Base-by-base conservation (phyloP, 2,329 filamentous ascomycete species). In the Colletotrichum sidae region DNA sequence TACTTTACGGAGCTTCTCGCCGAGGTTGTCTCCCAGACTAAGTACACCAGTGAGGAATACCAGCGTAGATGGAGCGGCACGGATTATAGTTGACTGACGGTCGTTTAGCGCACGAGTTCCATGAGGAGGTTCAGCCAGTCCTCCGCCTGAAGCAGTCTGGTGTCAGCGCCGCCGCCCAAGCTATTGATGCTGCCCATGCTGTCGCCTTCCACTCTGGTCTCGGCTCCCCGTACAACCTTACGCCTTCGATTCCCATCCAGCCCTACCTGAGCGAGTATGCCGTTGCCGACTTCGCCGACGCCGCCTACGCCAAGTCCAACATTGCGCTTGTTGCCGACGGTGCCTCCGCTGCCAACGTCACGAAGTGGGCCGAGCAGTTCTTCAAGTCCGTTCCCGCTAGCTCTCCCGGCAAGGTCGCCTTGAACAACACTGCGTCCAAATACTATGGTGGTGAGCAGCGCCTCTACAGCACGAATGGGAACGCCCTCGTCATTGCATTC, bases 371-470 rank as follows among this genome's bases (percentile, higher is more conserved):
- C 69, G 88, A 90, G 75, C 89, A 97, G 77, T 97, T 97, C 87
- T 98, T 99, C 86, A 88, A 89, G 78, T 84, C 86, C 66, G 84
- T 92, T 54, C 86, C 90, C 64, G 78, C 83, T 71, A 79, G 84
- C 69, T 76, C 86, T 68, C 78, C 80, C 71, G 80, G 82, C 75
- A 81, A 84, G 73, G 79, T 85, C 70, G 73, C 81, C 45, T 81
- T 91, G 69, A 86, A 88, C 76, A 82, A 83, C 68, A 80, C 88
- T 70, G 84, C 91, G 69, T 87, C 89, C 77, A 96, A 94, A 81
- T 99, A 98, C 89, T 92, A 89, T 76, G 96, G 96, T 79, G 96
- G 96, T 76, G 94, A 99, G 86, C 93, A 97, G 84, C 93, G 96
- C 72, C 92, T 92, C 71, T 85, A 92, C 69, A 92, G 93, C 79